Evolutionary conservation across 208 protist species (phyloP).

Genomic region (Leishmania lainsoni): DNA sequence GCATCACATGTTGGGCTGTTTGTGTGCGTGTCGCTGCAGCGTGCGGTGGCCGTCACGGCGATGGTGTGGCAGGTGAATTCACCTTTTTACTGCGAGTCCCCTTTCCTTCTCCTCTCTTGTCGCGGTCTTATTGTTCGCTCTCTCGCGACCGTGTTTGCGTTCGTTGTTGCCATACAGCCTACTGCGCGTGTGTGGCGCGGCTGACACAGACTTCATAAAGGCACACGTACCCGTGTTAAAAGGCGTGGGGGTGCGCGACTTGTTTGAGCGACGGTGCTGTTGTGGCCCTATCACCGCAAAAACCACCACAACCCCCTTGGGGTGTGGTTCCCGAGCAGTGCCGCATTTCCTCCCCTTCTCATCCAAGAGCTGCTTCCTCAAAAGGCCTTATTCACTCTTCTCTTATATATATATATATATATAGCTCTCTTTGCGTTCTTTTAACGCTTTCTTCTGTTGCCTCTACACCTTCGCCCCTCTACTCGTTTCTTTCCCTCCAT

Average conservation of each 20-base stretch:
- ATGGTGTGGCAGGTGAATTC: neutral
- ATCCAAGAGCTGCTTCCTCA: neutral
- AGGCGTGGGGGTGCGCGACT: neutral
- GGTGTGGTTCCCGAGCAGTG: neutral
- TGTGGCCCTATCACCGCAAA: neutral
- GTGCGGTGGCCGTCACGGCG: neutral
- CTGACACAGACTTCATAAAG: neutral
- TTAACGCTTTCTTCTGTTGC: neutral
- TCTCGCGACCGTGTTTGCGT: neutral
- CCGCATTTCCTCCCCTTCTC: neutral
- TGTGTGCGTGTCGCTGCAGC: neutral
- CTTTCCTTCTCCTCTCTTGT: neutral
- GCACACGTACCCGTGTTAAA: neutral
- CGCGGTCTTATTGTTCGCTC: too few species aligned
- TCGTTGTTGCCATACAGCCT: neutral
- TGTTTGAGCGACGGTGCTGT: neutral
- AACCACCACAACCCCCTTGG: neutral
- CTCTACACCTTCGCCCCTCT: neutral
- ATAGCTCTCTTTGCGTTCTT: neutral
- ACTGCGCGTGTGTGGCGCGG: neutral
- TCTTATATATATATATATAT: too few species aligned
- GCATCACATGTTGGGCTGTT: slow-evolving; percentile 11
- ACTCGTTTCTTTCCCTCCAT: neutral
- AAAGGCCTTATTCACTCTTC: slow-evolving; percentile 3
- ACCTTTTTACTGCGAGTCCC: neutral